A percentile compares a stretch with the other conserved stretches of the same genome.
Evolutionary conservation across 1,284 basidiomycete species (phyloP).

Genomic region (Sanghuangporus weigelae): DNA sequence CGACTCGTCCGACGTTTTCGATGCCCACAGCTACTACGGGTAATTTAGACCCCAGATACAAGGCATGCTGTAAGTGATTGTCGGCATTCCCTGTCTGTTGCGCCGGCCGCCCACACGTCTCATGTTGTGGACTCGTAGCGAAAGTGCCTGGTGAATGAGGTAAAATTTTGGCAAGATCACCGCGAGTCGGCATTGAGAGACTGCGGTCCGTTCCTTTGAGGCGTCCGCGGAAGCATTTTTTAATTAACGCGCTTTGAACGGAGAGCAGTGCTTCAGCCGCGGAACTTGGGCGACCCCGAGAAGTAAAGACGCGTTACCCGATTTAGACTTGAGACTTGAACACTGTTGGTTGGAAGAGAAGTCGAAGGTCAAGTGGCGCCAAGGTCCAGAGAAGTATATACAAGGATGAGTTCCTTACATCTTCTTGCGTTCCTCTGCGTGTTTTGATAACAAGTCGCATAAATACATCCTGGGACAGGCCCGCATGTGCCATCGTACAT

Average conservation of each 20-base stretch:
- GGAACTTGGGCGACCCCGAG: slow-evolving; percentile 1
- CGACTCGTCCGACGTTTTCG: neutral
- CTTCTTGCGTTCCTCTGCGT: neutral
- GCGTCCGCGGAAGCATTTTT: slow-evolving; percentile 11
- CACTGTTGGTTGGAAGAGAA: neutral
- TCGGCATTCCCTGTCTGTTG: neutral
- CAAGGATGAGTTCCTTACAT: neutral
- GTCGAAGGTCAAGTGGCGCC: neutral
- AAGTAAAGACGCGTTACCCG: neutral
- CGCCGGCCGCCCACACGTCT: neutral
- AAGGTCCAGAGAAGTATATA: neutral
- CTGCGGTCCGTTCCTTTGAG: neutral
- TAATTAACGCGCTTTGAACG: neutral
- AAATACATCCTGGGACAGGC: neutral
- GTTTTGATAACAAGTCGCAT: neutral
- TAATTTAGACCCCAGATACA: neutral
- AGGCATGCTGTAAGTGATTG: neutral
- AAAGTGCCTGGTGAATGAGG: slow-evolving; percentile 3
- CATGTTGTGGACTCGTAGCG: neutral
- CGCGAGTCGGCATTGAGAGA: neutral
- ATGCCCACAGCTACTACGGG: neutral
- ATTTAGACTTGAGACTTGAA: neutral
- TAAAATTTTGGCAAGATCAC: neutral
- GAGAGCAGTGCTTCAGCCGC: neutral
- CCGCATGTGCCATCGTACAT: neutral